These are phyloP conservation scores for Comarum palustre DNA, from an alignment of 306 rosid species.

Conservation along the genomic window DNA sequence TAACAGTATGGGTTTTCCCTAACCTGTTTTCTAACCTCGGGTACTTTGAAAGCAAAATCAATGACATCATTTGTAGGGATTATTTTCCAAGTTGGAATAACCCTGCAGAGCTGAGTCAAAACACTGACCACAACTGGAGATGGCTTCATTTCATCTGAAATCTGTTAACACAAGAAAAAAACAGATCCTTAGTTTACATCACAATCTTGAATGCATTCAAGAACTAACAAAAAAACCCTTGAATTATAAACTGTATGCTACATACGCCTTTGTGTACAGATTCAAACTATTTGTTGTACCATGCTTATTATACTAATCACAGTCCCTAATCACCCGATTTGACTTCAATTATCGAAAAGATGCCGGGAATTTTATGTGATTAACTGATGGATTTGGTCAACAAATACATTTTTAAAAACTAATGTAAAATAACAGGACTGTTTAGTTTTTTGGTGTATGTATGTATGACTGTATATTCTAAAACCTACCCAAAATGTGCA, in stretches of 20 bases:
- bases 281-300: constrained; percentile 1
- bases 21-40: constrained; percentile 63
- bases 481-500: neutral
- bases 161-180: constrained; percentile 36
- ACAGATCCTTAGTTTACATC: neutral
- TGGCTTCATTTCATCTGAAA: constrained; percentile 74
- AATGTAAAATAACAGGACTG: neutral
- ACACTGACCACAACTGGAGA: constrained; percentile 21
- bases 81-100: constrained; percentile 72
- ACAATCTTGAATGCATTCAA: neutral
- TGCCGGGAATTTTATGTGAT: neutral
- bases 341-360: neutral
- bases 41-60: constrained; percentile 63
- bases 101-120: constrained; percentile 45
- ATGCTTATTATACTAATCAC: neutral
- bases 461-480: neutral
- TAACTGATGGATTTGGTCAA: constrained; percentile 18
- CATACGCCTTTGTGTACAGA: neutral
- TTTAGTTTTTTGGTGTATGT: neutral
- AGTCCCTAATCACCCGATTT: neutral
- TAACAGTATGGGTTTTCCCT: constrained; percentile 63
- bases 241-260: neutral
- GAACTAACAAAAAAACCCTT: neutral
- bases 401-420: neutral
- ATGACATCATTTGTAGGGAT: constrained; percentile 61